phyloP scores from a whole-genome alignment of 2,329 filamentous ascomycete species.

The Fusarium beomiforme region DNA sequence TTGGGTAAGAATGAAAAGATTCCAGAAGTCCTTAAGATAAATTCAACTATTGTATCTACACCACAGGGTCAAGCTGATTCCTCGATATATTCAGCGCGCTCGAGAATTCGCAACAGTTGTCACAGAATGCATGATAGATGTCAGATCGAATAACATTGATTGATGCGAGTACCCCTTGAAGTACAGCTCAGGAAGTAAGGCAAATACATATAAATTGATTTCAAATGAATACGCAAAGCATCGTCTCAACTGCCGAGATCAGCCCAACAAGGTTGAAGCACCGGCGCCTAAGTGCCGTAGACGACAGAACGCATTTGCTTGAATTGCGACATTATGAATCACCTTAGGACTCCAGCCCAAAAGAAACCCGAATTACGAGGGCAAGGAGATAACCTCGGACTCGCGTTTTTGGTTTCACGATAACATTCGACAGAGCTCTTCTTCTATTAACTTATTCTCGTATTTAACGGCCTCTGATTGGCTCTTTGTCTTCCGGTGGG shows the following conservation, averaged over 20 bases:
- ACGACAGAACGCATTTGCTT: background rate
- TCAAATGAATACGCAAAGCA: background rate
- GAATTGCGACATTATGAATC: background rate
- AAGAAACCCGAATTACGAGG: background rate
- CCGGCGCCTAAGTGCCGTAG: background rate
- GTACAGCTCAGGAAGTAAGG: fast-evolving
- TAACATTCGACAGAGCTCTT: background rate
- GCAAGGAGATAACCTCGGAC: background rate
- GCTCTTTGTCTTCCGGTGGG: fast-evolving
- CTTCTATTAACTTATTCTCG: constrained; percentile 13
- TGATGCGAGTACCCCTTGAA: fast-evolving
- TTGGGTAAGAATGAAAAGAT: too few relatives aligned
- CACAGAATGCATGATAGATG: too few relatives aligned
- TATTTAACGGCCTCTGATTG: constrained; percentile 22
- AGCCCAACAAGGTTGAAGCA: background rate
- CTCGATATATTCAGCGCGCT: too few relatives aligned
- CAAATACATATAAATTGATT: fast-evolving
- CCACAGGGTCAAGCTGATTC: too few relatives aligned
- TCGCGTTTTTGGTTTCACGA: background rate
- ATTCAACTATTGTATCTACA: too few relatives aligned
- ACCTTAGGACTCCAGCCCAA: background rate
- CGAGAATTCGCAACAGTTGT: too few relatives aligned
- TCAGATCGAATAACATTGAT: background rate
- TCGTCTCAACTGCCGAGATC: background rate
- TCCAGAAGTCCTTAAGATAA: too few relatives aligned